phyloP scores from a whole-genome alignment of 441 rosid species.

The Euphorbia celastroides region DNA sequence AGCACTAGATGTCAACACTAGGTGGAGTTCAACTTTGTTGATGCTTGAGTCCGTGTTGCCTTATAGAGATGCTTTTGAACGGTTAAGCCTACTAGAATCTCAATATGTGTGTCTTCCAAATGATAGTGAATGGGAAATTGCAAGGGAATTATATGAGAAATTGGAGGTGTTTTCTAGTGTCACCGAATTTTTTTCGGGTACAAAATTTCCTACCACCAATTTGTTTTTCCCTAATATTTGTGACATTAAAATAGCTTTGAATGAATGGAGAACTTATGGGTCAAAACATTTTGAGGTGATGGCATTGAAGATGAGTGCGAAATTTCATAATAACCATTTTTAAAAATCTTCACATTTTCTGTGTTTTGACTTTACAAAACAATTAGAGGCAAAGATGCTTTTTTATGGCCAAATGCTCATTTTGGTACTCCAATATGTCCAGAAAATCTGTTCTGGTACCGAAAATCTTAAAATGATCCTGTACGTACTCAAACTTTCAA shows the following conservation, averaged over 20 bases:
- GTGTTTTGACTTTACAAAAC: too few relatives aligned
- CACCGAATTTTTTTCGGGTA: too few relatives aligned
- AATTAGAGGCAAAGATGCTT: too few relatives aligned
- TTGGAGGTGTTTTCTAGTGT: not conserved
- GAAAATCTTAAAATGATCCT: too few relatives aligned
- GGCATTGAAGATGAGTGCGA: not conserved
- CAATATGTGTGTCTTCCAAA: not conserved
- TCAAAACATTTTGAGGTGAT: not conserved
- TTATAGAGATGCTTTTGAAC: not conserved
- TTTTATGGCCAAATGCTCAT: too few relatives aligned
- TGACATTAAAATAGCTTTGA: not conserved
- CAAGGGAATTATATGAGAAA: not conserved
- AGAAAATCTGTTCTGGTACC: too few relatives aligned
- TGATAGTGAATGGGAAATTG: not conserved
- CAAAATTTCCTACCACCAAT: not conserved
- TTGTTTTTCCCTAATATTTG: not conserved
- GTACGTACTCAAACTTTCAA: too few relatives aligned
- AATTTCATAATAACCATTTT: not conserved
- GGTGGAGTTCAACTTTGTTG: not conserved
- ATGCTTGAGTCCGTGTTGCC: not conserved
- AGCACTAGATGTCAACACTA: not conserved
- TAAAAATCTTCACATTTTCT: too few relatives aligned
- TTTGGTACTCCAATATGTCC: too few relatives aligned
- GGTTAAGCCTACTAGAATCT: not conserved
- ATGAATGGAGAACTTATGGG: not conserved